A percentile compares a stretch with the other conserved stretches of the same genome.
Evolutionary conservation across 768 basidiomycete species (phyloP).

Genomic region (Leccinum aurantiacum): DNA sequence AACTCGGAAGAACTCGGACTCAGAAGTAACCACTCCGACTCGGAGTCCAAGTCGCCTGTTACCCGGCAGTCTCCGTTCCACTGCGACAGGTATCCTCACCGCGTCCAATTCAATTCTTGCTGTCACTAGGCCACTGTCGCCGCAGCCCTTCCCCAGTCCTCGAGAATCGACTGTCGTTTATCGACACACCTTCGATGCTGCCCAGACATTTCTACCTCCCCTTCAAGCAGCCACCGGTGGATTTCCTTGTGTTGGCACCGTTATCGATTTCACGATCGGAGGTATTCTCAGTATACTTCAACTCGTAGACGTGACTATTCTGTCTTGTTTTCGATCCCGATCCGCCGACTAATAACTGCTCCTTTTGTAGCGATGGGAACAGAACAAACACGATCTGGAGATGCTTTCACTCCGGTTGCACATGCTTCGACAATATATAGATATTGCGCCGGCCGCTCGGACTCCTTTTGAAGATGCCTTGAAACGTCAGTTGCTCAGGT

Average conservation of each 20-base stretch:
- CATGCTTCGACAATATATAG: neutral
- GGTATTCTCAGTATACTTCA: slow-evolving; percentile 1
- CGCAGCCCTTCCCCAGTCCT: neutral
- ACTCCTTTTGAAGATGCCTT: neutral
- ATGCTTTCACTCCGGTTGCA: neutral
- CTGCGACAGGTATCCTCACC: neutral
- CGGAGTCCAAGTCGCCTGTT: neutral
- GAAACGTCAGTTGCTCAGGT: slow-evolving; percentile 2
- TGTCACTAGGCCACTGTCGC: neutral
- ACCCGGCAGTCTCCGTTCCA: neutral
- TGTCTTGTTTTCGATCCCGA: neutral
- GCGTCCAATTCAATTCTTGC: neutral
- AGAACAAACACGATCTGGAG: slow-evolving; percentile 10
- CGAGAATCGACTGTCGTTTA: neutral
- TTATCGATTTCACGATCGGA: slow-evolving; percentile 5
- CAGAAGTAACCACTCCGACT: too few species aligned
- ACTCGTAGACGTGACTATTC: slow-evolving; percentile 8
- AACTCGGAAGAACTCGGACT: too few species aligned
- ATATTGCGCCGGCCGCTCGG: neutral
- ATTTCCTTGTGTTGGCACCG: neutral
- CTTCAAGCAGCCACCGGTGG: neutral
- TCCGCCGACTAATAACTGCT: neutral
- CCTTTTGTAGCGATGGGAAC: neutral
- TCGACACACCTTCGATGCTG: neutral
- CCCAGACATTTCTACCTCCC: slow-evolving; percentile 5